These are phyloP conservation scores for Boletus edulis DNA, from an alignment of 768 basidiomycete species.

Conservation along the genomic window DNA sequence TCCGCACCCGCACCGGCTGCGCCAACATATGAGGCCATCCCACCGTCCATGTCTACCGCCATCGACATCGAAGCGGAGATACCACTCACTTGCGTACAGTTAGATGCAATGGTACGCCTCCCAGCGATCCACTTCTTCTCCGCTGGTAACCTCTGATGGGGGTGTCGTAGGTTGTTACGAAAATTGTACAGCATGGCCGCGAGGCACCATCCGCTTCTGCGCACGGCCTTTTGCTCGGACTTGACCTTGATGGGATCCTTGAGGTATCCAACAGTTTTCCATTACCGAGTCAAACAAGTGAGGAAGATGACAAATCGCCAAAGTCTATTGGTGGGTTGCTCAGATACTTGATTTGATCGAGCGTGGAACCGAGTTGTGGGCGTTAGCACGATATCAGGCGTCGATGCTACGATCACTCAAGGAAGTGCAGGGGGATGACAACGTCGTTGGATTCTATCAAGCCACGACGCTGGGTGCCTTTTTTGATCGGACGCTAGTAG, in stretches of 20 bases:
- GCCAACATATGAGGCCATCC: conserved; percentile 81
- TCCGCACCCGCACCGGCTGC: conserved; percentile 59
- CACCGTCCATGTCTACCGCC: conserved; percentile 87
- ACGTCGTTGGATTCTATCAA: conserved; percentile 92
- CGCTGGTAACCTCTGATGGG: conserved; percentile 14
- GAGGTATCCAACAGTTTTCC: conserved; percentile 93
- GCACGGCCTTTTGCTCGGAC: conserved; percentile 83
- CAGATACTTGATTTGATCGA: conserved; percentile 3
- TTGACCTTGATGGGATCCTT: conserved; percentile 87
- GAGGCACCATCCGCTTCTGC: conserved; percentile 73
- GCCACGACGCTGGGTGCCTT: conserved; percentile 84
- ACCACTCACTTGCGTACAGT: conserved; percentile 71
- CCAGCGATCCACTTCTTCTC: background rate
- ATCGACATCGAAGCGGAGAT: conserved; percentile 94
- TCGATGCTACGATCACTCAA: conserved; percentile 85
- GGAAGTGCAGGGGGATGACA: conserved; percentile 90
- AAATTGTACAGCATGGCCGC: conserved; percentile 90
- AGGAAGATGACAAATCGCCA: conserved; percentile 80
- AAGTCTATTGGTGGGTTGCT: conserved; percentile 65
- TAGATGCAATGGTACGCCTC: conserved; percentile 78
- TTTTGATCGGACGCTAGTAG: conserved; percentile 75
- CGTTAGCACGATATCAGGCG: conserved; percentile 72
- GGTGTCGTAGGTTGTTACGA: conserved; percentile 72
- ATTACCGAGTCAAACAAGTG: conserved; percentile 65
- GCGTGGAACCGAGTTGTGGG: background rate